A percentile compares a stretch with the other conserved stretches of the same genome.
These are phyloP conservation scores for Ceratocystis ficicola DNA, from an alignment of 2,329 filamentous ascomycete species.

Conservation along the genomic window DNA sequence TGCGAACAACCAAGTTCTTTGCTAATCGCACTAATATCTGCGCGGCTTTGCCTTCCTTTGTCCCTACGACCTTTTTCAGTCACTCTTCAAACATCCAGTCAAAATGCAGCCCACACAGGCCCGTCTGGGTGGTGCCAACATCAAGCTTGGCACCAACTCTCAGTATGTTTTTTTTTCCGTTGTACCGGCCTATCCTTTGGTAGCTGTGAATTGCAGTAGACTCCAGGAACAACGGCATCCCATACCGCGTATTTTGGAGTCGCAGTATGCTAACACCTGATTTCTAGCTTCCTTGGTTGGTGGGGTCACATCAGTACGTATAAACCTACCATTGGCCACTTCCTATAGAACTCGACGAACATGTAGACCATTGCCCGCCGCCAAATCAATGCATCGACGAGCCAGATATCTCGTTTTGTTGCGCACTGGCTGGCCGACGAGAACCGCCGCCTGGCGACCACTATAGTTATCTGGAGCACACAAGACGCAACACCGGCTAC, in stretches of 20 bases:
- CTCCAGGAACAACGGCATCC: too few species aligned
- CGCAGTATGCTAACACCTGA: not conserved
- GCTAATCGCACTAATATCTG: not conserved
- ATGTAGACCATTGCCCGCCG: not conserved
- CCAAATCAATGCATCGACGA: not conserved
- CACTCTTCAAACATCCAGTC: conserved; percentile 21
- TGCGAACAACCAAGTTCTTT: not conserved
- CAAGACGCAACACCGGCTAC: not conserved
- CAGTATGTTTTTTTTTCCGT: conserved; percentile 16
- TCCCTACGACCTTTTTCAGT: not conserved
- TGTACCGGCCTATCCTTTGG: not conserved
- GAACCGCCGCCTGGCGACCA: not conserved
- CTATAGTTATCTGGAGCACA: not conserved
- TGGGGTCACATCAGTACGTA: conserved; percentile 22
- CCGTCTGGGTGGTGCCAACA: conserved; percentile 28
- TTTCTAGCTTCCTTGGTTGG: conserved; percentile 21
- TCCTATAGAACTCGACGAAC: not conserved
- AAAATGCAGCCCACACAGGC: conserved; percentile 39
- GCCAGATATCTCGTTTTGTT: not conserved
- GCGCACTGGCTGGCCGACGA: not conserved
- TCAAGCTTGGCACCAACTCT: conserved; percentile 24
- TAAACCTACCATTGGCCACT: not conserved
- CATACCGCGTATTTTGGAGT: not conserved
- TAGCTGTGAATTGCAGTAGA: not conserved
- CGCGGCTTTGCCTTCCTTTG: not conserved